Evolutionary conservation across 2,329 filamentous ascomycete species (phyloP), one percentile per base, ranked within the genome.

Genomic region (Cordyceps pruinosa): DNA sequence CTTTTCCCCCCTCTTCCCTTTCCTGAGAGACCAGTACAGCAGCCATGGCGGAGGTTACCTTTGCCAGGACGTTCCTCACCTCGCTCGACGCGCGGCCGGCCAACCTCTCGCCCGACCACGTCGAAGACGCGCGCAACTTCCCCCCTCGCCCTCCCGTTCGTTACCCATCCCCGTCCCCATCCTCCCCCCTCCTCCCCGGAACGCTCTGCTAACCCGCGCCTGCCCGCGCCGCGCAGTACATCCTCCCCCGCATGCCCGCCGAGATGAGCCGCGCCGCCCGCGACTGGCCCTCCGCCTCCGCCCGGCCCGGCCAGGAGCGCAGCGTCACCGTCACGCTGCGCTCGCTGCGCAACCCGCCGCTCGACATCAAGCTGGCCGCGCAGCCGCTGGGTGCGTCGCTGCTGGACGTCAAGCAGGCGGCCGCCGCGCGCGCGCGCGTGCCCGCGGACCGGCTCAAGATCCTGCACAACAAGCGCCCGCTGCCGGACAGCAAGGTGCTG

Each of bases 51-150:
- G 92, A 97, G 80, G 74, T 92, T 60, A 77, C 84, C 51, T 97
- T 97, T 72, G 88, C 90, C 65, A 90, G 88, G 73, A 80, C 84
- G 32, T 97, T 96, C 73, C 85, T 99, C 64, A 78, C 85, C 53
- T 82, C 84, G 23, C 83, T 97, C 61, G 90, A 96, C 73, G 82
- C 85, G 60, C 85, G 87, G 50, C 88, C 91, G 8, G 72, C 85
- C 65, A 95, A 92, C 77, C 82, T 97, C 61, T 85, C 87, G n/a
- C 78, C 89, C 62, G 90, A 97, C 72, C 88, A 97, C 83, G 86
- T 95, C 71, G 89, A 93, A 73, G 90, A 97, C 68, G 85, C 90
- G 50, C 86, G 85, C 66, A 84, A 80, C 63, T 92, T 93, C 69
- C 88, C 89, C 25, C 77, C 88, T 26, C 84, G 88, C 61, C 80